phyloP scores from a whole-genome alignment of 139 green algal species.

The Micractinium sp. region DNA sequence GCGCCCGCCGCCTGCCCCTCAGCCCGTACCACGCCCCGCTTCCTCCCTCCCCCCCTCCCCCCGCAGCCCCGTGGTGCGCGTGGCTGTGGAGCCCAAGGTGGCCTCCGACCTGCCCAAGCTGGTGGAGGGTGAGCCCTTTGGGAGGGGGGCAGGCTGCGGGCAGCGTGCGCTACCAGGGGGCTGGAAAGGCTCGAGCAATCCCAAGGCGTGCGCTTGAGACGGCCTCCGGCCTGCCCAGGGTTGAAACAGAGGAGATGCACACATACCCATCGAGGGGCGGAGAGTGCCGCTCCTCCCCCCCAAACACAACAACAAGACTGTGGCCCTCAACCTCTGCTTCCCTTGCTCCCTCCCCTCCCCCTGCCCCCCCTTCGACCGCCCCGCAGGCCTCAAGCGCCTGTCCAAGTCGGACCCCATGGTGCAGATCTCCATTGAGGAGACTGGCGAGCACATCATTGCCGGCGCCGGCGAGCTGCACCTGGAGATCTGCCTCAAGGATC shows the following conservation, averaged over 20 bases:
- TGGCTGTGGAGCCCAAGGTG: constrained; percentile 95
- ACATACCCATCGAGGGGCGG: background rate
- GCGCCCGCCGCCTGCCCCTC: background rate
- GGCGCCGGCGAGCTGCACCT: constrained; percentile 96
- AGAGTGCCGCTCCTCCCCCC: too few relatives aligned
- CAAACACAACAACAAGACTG: background rate
- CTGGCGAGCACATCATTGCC: constrained; percentile 99
- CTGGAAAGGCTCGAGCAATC: too few relatives aligned
- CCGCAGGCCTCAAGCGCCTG: constrained; percentile 92
- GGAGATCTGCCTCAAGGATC: constrained; percentile 99
- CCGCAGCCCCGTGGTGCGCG: constrained; percentile 86
- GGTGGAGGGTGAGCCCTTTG: constrained; percentile 80
- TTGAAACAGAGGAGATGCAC: too few relatives aligned
- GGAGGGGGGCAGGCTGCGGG: too few relatives aligned
- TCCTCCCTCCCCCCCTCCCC: background rate
- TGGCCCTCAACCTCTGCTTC: background rate
- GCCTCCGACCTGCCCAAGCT: constrained; percentile 98
- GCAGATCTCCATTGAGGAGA: constrained; percentile 98
- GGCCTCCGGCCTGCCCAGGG: too few relatives aligned
- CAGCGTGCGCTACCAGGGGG: background rate
- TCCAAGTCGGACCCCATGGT: constrained; percentile 99
- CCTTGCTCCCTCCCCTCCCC: background rate
- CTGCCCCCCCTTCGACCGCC: background rate
- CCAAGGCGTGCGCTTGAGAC: too few relatives aligned
- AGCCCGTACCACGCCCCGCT: background rate